Base-by-base conservation (phyloP, 2,329 filamentous ascomycete species). In the Hortaea werneckii region DNA sequence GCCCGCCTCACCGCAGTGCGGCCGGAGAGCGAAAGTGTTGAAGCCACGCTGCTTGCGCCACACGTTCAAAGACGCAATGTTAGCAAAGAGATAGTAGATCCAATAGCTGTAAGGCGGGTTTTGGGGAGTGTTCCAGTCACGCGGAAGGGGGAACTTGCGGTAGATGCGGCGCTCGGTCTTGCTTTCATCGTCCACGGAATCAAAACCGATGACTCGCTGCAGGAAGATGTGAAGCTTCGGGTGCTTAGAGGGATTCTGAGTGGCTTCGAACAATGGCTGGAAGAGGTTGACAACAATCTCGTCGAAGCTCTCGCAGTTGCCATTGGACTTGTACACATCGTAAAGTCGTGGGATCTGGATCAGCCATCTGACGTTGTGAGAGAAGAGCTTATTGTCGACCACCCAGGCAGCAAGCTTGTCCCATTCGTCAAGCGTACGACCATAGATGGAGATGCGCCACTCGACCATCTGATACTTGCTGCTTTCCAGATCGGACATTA, bases 391-490 rank as follows among this genome's bases (percentile, higher is more conserved):
- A 72, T 96, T 95, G 70, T 96, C 90, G 11, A 96, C 81, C 6
- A 98, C 88, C 92, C 92, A 98, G 3, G 85, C 87, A 3, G 92
- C 92, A 43, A 98, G 78, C 62, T 94, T 98, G 61, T 96, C 90
- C 92, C 92, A 98, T 65, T 98, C 92, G 51, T 94, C 83, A 37
- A 94, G 76, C 2, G 84, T 85, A 62, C 87, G 85, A 51, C 92
- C 92, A 59, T 98, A 98, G 53, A 98, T 87, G 26, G 89, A 95
- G 55, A 98, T 95, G 38, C 92, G 87, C 89, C 94, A 98, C 69
- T 98, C 92, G 1, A 92, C 92, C 85, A 98, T 95, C 65, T 98
- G 92, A 61, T 98, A 98, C 65, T 98, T 98, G 77, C 89, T 95
- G 41, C 90, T 94, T 66, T 98, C 92, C 29, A 98, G 72, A 74